Percentiles rank a stretch among this genome's conserved stretches.
phyloP scores from a whole-genome alignment of 1,284 basidiomycete genomes.

The Leccinum cinnamomeum region DNA sequence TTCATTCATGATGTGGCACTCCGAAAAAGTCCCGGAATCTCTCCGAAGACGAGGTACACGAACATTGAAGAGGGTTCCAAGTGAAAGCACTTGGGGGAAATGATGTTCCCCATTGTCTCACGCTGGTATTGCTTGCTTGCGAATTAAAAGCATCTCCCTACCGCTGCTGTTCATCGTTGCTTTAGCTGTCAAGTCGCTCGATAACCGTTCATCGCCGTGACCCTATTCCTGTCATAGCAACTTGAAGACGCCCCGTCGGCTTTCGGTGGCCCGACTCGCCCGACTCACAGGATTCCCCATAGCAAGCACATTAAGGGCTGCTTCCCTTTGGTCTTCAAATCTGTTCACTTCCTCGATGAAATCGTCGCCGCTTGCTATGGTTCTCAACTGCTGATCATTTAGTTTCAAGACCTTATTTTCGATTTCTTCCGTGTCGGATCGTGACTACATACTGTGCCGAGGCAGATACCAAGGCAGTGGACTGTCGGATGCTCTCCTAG shows the following conservation, averaged over 20 bases:
- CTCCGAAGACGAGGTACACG: background rate
- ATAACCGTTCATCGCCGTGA: background rate
- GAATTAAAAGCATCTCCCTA: background rate
- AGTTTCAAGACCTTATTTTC: background rate
- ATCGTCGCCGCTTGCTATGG: background rate
- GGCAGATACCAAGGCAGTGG: background rate
- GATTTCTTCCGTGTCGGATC: background rate
- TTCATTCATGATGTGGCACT: no score
- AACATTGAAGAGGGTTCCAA: background rate
- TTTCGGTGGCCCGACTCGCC: no score
- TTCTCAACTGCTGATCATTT: background rate
- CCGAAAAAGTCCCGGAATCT: background rate
- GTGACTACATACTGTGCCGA: background rate
- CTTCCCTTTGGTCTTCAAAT: background rate
- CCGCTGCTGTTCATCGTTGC: background rate
- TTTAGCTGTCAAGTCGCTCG: background rate
- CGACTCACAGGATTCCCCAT: background rate
- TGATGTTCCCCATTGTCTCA: background rate
- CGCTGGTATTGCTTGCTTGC: background rate
- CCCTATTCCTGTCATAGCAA: background rate
- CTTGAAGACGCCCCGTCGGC: no score
- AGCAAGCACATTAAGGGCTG: background rate
- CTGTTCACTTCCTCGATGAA: background rate
- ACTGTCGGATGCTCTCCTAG: background rate
- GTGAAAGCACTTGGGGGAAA: background rate